phyloP scores from a whole-genome alignment of 2,329 filamentous ascomycete genomes.

The Sphaerulina vaccinii region DNA sequence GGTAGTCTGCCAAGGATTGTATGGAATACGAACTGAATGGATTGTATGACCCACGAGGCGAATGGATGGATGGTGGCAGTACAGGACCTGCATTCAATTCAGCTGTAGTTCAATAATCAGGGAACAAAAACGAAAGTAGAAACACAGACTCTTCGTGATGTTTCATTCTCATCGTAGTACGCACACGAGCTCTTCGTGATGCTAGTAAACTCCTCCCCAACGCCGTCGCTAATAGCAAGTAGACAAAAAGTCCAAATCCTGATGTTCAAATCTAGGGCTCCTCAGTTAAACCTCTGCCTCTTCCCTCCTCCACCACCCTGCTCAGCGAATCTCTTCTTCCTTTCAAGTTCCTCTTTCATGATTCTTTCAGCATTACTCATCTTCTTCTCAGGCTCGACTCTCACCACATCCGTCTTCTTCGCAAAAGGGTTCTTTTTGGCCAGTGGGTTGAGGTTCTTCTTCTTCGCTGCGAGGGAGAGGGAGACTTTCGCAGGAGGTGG shows the following conservation, averaged over 20 bases:
- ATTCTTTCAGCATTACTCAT: conserved; percentile 87
- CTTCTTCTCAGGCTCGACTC: conserved; percentile 66
- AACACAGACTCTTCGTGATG: neutral
- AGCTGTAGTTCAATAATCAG: conserved; percentile 9
- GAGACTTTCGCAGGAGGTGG: conserved; percentile 50
- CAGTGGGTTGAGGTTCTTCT: conserved; percentile 70
- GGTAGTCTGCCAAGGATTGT: neutral
- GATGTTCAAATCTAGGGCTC: neutral
- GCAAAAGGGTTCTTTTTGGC: conserved; percentile 70
- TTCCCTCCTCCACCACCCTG: conserved; percentile 27
- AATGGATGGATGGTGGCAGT: conserved; percentile 4
- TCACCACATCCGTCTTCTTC: conserved; percentile 60
- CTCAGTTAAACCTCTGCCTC: conserved; percentile 21
- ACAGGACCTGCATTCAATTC: conserved; percentile 12
- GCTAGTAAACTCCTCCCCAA: neutral
- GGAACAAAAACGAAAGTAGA: neutral
- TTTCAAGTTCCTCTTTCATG: conserved; percentile 64
- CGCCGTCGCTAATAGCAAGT: conserved; percentile 17
- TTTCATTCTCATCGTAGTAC: neutral
- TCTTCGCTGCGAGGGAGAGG: conserved; percentile 65
- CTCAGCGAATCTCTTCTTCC: conserved; percentile 41
- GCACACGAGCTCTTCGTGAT: no score
- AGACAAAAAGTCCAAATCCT: no score
- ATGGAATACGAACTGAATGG: no score
- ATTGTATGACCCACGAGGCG: conserved; percentile 3